Evolutionary conservation across 2,329 filamentous ascomycete species (phyloP), one percentile per base, ranked within the genome.

Genomic region (Chaetomium sp.): DNA sequence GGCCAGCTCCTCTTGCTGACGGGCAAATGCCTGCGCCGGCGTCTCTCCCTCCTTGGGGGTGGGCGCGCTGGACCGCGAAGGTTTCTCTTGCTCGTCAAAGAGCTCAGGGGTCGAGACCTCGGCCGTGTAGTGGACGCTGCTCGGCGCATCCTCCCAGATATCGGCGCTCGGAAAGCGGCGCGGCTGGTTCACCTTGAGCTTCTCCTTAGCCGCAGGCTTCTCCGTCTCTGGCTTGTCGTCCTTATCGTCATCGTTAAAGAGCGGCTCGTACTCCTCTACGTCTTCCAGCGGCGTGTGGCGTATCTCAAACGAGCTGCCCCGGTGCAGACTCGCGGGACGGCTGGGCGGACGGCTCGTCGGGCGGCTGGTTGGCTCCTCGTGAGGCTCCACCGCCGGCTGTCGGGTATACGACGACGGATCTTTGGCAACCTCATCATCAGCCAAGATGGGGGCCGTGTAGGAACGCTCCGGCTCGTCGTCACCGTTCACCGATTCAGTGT

Each of bases 71-170:
- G 54, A 27, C 6, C 56, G 54, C 5, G 54, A 54, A 9, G 64
- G 49, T 44, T 65, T 65, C 10, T 59, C 58, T 19, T 61, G 47
- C 27, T 63, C 66, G 35, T 69, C 73, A 57, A 58, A 71, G 60
- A 67, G 74, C 62, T 91, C 88, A 1, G 91, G 91, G 0, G 89
- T 94, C 2, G 87, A 89, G 6, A 97, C 92, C 57, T 89, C 91
- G 3, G 91, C 85, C 37, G 82, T 86, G 66, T 81, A 84, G 66
- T 94, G 85, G 52, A 89, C 78, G 71, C 91, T 96, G 67, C 85
- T 87, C 4, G 95, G 94, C 0, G 90, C 87, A 69, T 99, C 95
- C 74, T 99, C 94, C 94, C 94, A 99, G 42, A 97, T 83, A 69
- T 99, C 94, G 69, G 91, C 88, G 70, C 91, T 96, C 1, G 94